Conservation (phyloP, 352 stramenopile species). For the Hyaloperonospora arabidopsidis region DNA sequence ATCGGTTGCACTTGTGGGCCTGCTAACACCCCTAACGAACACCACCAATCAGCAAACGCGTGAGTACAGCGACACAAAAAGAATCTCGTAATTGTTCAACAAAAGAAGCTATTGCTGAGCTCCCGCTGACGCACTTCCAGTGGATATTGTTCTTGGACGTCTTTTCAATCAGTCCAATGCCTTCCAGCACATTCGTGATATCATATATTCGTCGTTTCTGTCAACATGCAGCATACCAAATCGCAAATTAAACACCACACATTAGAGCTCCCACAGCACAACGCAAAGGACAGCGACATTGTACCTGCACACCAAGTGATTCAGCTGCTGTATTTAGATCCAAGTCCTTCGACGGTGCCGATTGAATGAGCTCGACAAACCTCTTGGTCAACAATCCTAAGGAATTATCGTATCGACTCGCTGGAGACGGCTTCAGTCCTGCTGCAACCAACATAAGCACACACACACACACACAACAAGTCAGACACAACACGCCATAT, state of each 20-base stretch:
- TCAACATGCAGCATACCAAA: conserved; percentile 5
- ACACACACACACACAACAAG: background rate
- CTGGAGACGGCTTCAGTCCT: conserved; percentile 53
- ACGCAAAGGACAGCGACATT: background rate
- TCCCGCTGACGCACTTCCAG: conserved; percentile 79
- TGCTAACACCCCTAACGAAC: conserved; percentile 43
- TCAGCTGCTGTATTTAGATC: conserved; percentile 92
- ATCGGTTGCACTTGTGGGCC: conserved; percentile 36
- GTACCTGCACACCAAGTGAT: conserved; percentile 71
- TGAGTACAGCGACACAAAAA: background rate
- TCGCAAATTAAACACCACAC: conserved; percentile 1
- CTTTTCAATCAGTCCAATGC: conserved; percentile 96
- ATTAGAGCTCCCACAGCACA: background rate
- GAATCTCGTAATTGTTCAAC: background rate
- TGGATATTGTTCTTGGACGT: conserved; percentile 98
- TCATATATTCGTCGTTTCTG: conserved; percentile 97
- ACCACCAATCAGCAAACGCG: conserved; percentile 1
- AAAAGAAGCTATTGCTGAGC: background rate
- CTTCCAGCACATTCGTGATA: conserved; percentile 98
- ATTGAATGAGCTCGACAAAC: conserved; percentile 93
- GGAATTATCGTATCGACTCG: conserved; percentile 92
- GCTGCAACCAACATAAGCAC: conserved; percentile 3
- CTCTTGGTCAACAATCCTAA: conserved; percentile 94
- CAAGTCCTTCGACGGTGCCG: conserved; percentile 78
- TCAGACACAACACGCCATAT: too few relatives aligned